Evolutionary conservation across 116 monocot species (phyloP), one percentile per base, ranked within the genome.

Genomic region (Phalaenopsis hybrid): DNA sequence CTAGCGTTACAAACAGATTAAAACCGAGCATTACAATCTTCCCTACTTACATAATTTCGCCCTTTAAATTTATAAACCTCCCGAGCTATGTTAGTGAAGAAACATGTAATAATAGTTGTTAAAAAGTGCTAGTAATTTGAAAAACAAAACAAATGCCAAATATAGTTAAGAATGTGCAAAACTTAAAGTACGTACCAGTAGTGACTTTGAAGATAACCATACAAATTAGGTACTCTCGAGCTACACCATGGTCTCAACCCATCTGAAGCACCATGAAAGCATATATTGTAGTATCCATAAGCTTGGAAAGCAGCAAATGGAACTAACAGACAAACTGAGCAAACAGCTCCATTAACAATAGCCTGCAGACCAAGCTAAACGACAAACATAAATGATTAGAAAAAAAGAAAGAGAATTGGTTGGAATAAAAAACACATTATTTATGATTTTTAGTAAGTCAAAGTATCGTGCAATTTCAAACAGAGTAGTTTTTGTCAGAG

Each of bases 181-280:
- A 46, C 25, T 33, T 45, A 0, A 48, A 55, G 55, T 17, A 81
- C 55, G 74, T 94, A 94, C 97, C 94, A 97, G 79, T 97, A 97
- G 82, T 97, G 94, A 81, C 88, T 91, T 85, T 97, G 97, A 87
- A 97, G 77, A 86, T 85, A 97, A 81, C 86, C 83, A 90, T 94
- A 94, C 49, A 97, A 75, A 43, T 78, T 76, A 86, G 94, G 94
- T 43, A 93, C 55, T 87, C 85, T 92, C 44, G 85, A 79, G 82
- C 82, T 87, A 82, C 97, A 97, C 97, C 97, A 97, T 34, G 94
- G 94, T 61, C 94, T 92, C 78, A 85, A 78, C 31, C 88, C 75
- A 75, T 90, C 81, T 44, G 63, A 58, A 51, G 8, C 43, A 52
- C 83, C 79, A 78, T 79, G 44, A 74, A 74, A 12, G 70, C 97